A percentile compares a stretch with the other conserved stretches of the same genome.
These are phyloP conservation scores for Articulospora tetracladia DNA, from an alignment of 495 filamentous ascomycete genomes.

Conservation along the genomic window DNA sequence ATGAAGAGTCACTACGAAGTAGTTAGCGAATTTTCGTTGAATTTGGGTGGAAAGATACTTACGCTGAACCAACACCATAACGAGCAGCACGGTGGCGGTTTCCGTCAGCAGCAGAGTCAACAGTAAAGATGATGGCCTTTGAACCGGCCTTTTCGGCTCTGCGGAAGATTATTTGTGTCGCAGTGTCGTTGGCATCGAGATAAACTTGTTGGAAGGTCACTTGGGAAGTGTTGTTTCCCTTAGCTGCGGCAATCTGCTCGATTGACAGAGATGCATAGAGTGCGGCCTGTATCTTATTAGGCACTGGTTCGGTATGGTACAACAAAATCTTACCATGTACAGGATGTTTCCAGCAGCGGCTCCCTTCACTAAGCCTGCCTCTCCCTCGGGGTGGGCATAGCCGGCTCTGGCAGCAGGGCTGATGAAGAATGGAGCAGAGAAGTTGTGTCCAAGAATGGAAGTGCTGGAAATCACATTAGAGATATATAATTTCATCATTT, in stretches of 20 bases:
- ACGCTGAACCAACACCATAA: slow-evolving; percentile 29
- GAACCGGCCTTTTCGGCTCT: slow-evolving; percentile 36
- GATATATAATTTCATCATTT: background rate
- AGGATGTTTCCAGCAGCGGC: slow-evolving; percentile 33
- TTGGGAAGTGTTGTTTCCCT: slow-evolving; percentile 21
- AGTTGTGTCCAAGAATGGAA: slow-evolving; percentile 35
- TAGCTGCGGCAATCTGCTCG: slow-evolving; percentile 33
- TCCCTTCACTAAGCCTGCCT: slow-evolving; percentile 33
- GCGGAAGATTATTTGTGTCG: slow-evolving; percentile 15
- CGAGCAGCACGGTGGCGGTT: slow-evolving; percentile 35
- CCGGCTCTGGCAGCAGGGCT: slow-evolving; percentile 32
- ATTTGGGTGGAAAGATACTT: slow-evolving; percentile 18
- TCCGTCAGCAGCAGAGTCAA: slow-evolving; percentile 34
- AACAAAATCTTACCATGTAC: slow-evolving; percentile 24
- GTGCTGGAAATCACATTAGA: slow-evolving; percentile 14
- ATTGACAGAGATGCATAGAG: slow-evolving; percentile 29
- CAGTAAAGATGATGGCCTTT: slow-evolving; percentile 35
- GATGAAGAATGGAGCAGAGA: slow-evolving; percentile 41
- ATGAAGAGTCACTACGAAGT: slow-evolving; percentile 3
- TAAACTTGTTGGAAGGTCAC: slow-evolving; percentile 38
- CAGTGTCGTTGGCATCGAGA: slow-evolving; percentile 33
- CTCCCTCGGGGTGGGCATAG: slow-evolving; percentile 32
- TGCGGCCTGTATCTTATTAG: slow-evolving; percentile 21
- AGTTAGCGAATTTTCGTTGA: slow-evolving; percentile 2
- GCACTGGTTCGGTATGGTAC: background rate